phyloP scores from a whole-genome alignment of 192 early-diverging fungal species.

The Umbelopsis vinacea region DNA sequence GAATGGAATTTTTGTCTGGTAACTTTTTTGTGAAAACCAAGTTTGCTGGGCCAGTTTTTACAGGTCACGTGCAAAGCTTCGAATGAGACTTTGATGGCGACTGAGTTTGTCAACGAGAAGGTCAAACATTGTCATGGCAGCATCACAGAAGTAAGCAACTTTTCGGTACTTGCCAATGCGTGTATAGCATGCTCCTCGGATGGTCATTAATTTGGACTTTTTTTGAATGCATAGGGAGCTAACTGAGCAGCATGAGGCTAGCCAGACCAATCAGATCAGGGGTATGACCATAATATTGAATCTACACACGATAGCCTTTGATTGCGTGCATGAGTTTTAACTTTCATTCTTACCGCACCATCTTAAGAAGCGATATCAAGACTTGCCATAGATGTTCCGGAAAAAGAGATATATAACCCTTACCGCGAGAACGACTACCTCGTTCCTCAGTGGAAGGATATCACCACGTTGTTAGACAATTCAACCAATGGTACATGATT shows the following conservation, averaged over 20 bases:
- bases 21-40: not conserved
- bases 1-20: not conserved
- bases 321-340: not conserved
- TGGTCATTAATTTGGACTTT: not conserved
- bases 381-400: slow-evolving; percentile 21
- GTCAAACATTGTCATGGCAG: slow-evolving; percentile 7
- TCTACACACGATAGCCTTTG: not conserved
- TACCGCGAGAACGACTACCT: slow-evolving; percentile 26
- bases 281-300: not conserved
- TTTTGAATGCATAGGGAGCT: not conserved
- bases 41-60: not conserved
- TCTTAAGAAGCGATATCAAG: slow-evolving; percentile 28
- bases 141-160: slow-evolving; percentile 11
- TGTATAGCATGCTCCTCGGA: not conserved
- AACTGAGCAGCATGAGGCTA: not conserved
- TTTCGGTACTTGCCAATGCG: not conserved
- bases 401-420: slow-evolving; percentile 20
- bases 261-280: slow-evolving; percentile 13
- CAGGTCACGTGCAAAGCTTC: not conserved
- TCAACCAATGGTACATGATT: slow-evolving; percentile 46
- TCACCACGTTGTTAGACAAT: slow-evolving; percentile 45
- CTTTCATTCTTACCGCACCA: not conserved
- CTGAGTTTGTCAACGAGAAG: too few species aligned
- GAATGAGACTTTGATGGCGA: not conserved
- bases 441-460: slow-evolving; percentile 50